Conservation (phyloP, 2,329 filamentous ascomycete species). For the Penicillium sp. region DNA sequence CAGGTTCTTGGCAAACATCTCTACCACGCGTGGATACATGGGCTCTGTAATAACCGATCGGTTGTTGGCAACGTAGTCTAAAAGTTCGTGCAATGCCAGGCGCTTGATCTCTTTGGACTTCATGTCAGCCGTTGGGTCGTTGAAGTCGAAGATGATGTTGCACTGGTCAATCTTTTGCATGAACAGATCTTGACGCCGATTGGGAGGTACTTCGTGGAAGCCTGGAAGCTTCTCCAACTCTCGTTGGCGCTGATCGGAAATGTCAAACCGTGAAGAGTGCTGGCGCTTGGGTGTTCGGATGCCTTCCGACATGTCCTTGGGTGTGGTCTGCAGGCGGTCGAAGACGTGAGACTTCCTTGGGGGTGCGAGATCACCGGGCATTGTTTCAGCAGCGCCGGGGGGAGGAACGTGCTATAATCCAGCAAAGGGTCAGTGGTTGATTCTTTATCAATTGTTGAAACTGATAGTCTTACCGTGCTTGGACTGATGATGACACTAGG, state of each 20-base stretch:
- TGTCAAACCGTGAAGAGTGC: conserved; percentile 96
- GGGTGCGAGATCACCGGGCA: conserved; percentile 94
- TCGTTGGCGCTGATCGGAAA: conserved; percentile 83
- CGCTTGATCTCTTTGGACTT: conserved; percentile 99
- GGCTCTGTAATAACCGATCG: conserved; percentile 97
- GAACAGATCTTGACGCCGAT: conserved; percentile 92
- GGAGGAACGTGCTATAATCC: conserved; percentile 76
- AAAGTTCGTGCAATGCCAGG: conserved; percentile 87
- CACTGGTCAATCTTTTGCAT: conserved; percentile 99
- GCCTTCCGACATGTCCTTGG: conserved; percentile 94
- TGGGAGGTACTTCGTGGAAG: conserved; percentile 96
- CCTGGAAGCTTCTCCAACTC: conserved; percentile 96
- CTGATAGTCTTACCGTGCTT: conserved; percentile 71
- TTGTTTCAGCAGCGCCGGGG: conserved; percentile 91
- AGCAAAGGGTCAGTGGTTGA: conserved; percentile 8
- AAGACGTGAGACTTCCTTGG: conserved; percentile 93
- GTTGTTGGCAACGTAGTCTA: conserved; percentile 98
- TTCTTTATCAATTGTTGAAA: not conserved
- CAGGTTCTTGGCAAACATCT: conserved; percentile 99
- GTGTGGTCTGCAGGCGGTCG: conserved; percentile 86
- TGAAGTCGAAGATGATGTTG: conserved; percentile 99
- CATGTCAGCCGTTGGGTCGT: conserved; percentile 97
- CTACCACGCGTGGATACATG: conserved; percentile 97
- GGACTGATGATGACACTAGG: conserved; percentile 94
- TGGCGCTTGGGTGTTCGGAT: conserved; percentile 94